Percentiles rank a stretch among this genome's conserved stretches.
Evolutionary conservation across 192 early-diverging fungal species (phyloP).

Genomic region (Helicostylum pulchrum): DNA sequence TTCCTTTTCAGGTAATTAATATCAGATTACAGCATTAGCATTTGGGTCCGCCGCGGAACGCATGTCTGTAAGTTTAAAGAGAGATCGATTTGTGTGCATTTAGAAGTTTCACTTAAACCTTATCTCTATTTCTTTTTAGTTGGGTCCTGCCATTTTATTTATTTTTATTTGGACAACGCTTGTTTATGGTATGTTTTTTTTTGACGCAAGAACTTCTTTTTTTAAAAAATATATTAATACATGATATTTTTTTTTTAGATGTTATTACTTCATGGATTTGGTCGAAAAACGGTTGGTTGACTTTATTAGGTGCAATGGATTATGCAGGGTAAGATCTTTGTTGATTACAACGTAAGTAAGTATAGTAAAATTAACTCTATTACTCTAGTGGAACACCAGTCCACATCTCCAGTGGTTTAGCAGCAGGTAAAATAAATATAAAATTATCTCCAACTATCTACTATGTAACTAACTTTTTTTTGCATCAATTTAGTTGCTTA

Average conservation of each 20-base stretch:
- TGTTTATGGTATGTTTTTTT: conserved; percentile 48
- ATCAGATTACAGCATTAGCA: conserved; percentile 46
- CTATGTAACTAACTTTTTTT: background rate
- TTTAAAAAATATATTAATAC: background rate
- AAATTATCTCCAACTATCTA: background rate
- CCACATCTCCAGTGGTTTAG: conserved; percentile 76
- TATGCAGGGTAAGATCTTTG: conserved; percentile 60
- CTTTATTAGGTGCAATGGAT: conserved; percentile 70
- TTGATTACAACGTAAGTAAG: background rate
- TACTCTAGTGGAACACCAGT: conserved; percentile 71
- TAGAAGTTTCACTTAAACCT: conserved; percentile 19
- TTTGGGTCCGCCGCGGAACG: conserved; percentile 72
- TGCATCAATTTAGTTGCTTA: conserved; percentile 57
- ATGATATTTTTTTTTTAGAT: conserved; percentile 25
- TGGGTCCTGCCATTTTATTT: conserved; percentile 56
- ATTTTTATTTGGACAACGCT: conserved; percentile 67
- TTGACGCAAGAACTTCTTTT: too few species aligned
- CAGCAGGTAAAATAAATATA: conserved; percentile 44
- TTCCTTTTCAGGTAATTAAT: background rate
- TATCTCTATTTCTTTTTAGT: conserved; percentile 13
- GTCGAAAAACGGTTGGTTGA: conserved; percentile 77
- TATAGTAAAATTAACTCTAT: background rate
- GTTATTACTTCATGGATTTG: conserved; percentile 82
- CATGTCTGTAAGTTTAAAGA: conserved; percentile 51
- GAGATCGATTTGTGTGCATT: background rate